Evolutionary conservation across 202 grass and related monocot species (phyloP), one percentile per base, ranked within the genome.

Genomic region (Hordeum pubiflorum): DNA sequence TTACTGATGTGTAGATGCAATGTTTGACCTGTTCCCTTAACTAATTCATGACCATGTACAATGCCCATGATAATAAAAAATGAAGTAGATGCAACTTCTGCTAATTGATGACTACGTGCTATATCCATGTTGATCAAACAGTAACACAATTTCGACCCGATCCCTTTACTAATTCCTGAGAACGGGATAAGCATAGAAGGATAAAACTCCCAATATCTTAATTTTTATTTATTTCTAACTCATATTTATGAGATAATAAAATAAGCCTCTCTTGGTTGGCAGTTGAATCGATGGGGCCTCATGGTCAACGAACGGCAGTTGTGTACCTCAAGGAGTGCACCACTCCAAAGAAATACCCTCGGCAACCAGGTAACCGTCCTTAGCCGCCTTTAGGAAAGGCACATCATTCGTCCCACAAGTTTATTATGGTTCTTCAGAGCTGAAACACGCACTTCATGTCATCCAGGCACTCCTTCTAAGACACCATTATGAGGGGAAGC

Each of bases 211-310:
- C 18, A 77, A 70, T 48, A 52, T 81, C 48, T 58, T 63, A n/a
- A n/a, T n/a, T n/a, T n/a, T n/a, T n/a, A n/a, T n/a, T n/a, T n/a
- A n/a, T n/a, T n/a, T n/a, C n/a, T n/a, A n/a, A n/a, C n/a, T n/a
- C n/a, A n/a, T n/a, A n/a, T n/a, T n/a, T n/a, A n/a, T n/a, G n/a
- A n/a, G n/a, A n/a, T n/a, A n/a, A n/a, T n/a, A n/a, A n/a, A n/a
- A n/a, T n/a, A 55, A 63, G 4, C 43, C 14, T 34, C 18, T 48
- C 1, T 48, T 75, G 10, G 32, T 81, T 78, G 34, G 33, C 83
- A 95, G 96, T 93, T 77, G 90, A 91, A 85, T 98, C 96, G 10
- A 55, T 85, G 84, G 86, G 92, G 58, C 90, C 90, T 81, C 82
- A 89, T 83, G 89, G 90, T 83, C 92, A 93, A 63, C 82, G 92